Evolutionary conservation across 805 yeast species (phyloP), one percentile per base, ranked within the genome.

Genomic region (Myxozyma lipomycoides): DNA sequence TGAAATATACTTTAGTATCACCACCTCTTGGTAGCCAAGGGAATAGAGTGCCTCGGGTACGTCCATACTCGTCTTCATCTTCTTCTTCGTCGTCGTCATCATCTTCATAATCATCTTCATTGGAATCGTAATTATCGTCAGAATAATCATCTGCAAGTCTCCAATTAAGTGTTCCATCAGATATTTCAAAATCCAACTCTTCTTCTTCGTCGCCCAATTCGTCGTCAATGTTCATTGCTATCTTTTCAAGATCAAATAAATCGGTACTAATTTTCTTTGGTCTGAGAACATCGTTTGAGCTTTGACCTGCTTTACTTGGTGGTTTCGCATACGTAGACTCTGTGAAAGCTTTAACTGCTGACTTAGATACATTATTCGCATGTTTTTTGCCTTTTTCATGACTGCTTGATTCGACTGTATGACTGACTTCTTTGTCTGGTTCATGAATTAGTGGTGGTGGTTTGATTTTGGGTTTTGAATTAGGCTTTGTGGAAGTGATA

Each of bases 161-260:
- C 59, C 59, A 55, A 4, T 51, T 18, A 22, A 55, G 44, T 17
- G 30, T 18, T 2, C 45, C 39, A 15, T 55, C 59, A 1, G 59
- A 34, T 9, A 55, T 30, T 32, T 52, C 59, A 17, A 51, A 21
- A 17, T 55, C 59, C 6, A 79, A 59, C 51, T 79, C 82, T 2
- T 73, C 72, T 86, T 89, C 37, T 75, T 73, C 67, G 82, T 71
- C 58, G 4, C 55, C 63, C 81, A 70, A 67, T 81, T 84, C 22
- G 86, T 90, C 34, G 6, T 59, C 63, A 12, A 49, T 22, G 6
- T 49, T 47, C 15, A 23, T 22, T 2, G 60, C 61, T 10, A 61
- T 43, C 4, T 46, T 26, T 38, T 61, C 65, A n/a, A 60, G 23
- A 34, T 60, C 60, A 28, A 57, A 24, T 47, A 60, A n/a, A 28